Evolutionary conservation across 306 rosid species (phyloP).

Genomic region (Senna siamea): DNA sequence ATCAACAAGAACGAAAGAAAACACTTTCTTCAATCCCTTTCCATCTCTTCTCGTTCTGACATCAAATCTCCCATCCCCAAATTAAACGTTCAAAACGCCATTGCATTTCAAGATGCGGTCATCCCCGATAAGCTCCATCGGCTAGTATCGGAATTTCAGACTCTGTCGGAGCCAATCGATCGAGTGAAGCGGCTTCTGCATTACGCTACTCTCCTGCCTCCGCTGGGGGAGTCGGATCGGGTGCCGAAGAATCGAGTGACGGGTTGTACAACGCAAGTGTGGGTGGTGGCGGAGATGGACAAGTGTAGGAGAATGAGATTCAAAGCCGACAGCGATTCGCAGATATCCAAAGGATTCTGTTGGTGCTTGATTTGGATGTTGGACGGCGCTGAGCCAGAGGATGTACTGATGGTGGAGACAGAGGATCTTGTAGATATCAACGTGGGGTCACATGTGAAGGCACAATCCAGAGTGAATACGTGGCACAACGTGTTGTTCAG

Average conservation of each 20-base stretch:
- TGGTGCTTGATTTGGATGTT: slow-evolving; percentile 74
- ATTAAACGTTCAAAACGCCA: slow-evolving; percentile 13
- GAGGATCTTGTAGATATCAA: slow-evolving; percentile 57
- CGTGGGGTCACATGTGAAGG: slow-evolving; percentile 54
- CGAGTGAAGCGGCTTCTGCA: slow-evolving; percentile 69
- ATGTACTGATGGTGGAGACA: slow-evolving; percentile 47
- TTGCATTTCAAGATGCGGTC: neutral
- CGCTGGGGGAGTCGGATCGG: slow-evolving; percentile 38
- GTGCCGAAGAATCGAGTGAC: slow-evolving; percentile 53
- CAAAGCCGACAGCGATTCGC: slow-evolving; percentile 77
- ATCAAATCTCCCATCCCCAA: neutral
- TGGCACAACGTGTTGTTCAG: slow-evolving; percentile 70
- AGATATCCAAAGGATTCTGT: slow-evolving; percentile 78
- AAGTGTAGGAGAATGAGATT: slow-evolving; percentile 57
- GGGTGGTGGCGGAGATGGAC: slow-evolving; percentile 68
- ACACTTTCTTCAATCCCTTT: slow-evolving; percentile 7
- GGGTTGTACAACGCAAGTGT: slow-evolving; percentile 73
- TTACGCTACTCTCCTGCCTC: slow-evolving; percentile 64
- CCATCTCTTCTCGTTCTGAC: neutral
- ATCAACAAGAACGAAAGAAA: neutral
- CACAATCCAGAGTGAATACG: slow-evolving; percentile 66
- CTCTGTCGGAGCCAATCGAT: slow-evolving; percentile 69
- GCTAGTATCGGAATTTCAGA: slow-evolving; percentile 56
- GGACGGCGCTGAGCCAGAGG: slow-evolving; percentile 61
- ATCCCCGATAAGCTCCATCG: slow-evolving; percentile 40